A percentile compares a stretch with the other conserved stretches of the same genome.
phyloP scores from a whole-genome alignment of 495 filamentous ascomycete genomes.

The Penicillium alfredii region DNA sequence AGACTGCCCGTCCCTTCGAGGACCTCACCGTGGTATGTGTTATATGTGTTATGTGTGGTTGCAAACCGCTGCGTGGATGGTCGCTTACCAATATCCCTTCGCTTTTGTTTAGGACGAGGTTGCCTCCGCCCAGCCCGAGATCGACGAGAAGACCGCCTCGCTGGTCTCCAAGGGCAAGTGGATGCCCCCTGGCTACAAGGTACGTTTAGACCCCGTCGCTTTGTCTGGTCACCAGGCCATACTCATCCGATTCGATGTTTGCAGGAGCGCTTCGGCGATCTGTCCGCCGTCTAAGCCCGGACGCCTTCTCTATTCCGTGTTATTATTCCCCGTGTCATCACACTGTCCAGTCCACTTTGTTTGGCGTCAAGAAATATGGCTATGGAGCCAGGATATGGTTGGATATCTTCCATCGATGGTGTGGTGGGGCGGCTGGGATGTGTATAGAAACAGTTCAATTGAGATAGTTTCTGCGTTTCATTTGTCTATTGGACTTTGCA shows the following conservation, averaged over 20 bases:
- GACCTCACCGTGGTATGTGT: conserved; percentile 92
- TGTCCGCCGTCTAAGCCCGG: conserved; percentile 73
- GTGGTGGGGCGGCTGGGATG: conserved; percentile 29
- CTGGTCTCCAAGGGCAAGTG: conserved; percentile 96
- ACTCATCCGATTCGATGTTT: conserved; percentile 3
- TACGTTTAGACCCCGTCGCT: conserved; percentile 34
- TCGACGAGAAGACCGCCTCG: conserved; percentile 87
- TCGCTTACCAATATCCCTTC: no score
- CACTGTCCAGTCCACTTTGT: conserved; percentile 32
- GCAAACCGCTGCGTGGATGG: no score
- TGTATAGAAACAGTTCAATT: conserved; percentile 46
- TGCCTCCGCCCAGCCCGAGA: conserved; percentile 83
- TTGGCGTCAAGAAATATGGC: conserved; percentile 30
- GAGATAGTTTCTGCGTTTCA: conserved; percentile 30
- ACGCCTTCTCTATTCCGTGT: conserved; percentile 20
- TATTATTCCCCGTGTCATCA: conserved; percentile 35
- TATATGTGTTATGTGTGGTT: no score
- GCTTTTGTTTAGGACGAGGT: conserved; percentile 87
- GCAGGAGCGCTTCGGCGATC: conserved; percentile 97
- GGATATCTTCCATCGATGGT: conserved; percentile 19
- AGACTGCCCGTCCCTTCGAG: conserved; percentile 91
- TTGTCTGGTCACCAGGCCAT: background rate
- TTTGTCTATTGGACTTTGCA: conserved; percentile 1
- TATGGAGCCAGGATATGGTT: conserved; percentile 17
- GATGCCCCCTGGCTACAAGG: conserved; percentile 98